phyloP scores from a whole-genome alignment of 495 filamentous ascomycete genomes.

The Podospora conica region DNA sequence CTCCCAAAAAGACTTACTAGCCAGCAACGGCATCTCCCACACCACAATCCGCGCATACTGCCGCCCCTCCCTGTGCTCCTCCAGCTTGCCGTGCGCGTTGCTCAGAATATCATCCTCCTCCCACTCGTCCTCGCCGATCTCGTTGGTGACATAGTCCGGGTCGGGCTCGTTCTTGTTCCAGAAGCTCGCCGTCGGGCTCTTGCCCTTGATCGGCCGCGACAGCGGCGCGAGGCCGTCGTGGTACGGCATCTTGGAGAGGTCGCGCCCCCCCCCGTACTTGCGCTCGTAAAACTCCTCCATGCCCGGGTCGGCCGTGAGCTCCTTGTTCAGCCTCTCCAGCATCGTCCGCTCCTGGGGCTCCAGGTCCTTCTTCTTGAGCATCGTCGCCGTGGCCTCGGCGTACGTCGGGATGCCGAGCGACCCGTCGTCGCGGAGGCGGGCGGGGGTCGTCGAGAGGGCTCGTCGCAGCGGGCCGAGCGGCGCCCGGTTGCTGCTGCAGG shows the following conservation, averaged over 20 bases:
- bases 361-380: neutral
- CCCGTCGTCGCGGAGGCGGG: constrained; percentile 5
- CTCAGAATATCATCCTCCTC: constrained; percentile 75
- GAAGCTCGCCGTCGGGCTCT: constrained; percentile 21
- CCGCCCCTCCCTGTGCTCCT: constrained; percentile 81
- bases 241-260: neutral
- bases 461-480: constrained; percentile 19
- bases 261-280: neutral
- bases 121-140: constrained; percentile 37
- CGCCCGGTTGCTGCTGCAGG: constrained; percentile 21
- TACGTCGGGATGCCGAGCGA: neutral
- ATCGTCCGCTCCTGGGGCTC: neutral
- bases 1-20: constrained; percentile 53
- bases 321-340: neutral
- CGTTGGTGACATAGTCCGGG: constrained; percentile 34
- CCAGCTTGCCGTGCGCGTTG: constrained; percentile 76
- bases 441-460: constrained; percentile 35
- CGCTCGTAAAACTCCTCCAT: neutral
- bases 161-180: constrained; percentile 41
- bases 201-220: neutral
- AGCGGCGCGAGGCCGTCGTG: neutral
- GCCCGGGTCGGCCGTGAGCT: neutral
- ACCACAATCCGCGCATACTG: constrained; percentile 81
- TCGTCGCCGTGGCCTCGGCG: neutral
- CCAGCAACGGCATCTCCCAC: constrained; percentile 93